Evolutionary conservation across 2,329 filamentous ascomycete genomes (phyloP).

Genomic region (Ceratocystis ficicola): DNA sequence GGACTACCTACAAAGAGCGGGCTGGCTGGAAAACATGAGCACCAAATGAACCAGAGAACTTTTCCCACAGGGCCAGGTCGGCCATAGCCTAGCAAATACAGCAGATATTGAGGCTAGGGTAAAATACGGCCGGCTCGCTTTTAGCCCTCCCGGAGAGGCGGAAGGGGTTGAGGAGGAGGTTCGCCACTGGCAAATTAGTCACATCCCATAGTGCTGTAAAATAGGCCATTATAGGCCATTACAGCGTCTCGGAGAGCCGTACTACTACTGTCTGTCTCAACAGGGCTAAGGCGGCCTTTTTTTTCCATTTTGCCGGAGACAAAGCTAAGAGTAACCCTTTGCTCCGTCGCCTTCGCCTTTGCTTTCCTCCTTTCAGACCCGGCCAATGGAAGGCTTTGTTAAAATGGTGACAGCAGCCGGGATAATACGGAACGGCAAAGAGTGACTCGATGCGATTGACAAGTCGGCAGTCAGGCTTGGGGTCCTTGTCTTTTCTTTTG

Average conservation of each 20-base stretch:
- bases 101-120: not conserved
- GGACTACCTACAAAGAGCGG: not conserved
- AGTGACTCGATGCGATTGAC: not conserved
- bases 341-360: not conserved
- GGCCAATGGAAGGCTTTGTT: not conserved
- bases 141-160: not conserved
- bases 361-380: not conserved
- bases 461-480: not conserved
- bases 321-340: not conserved
- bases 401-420: not conserved
- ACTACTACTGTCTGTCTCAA: too few relatives aligned
- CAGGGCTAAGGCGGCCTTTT: not conserved
- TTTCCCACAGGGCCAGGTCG: too few relatives aligned
- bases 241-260: too few relatives aligned
- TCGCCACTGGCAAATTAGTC: not conserved
- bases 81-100: too few relatives aligned
- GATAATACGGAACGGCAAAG: not conserved
- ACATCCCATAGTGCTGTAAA: not conserved
- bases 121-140: not conserved
- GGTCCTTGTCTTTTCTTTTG: not conserved
- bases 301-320: slow-evolving; percentile 10
- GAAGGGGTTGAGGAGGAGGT: not conserved
- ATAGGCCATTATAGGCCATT: too few relatives aligned
- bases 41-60: not conserved
- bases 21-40: not conserved